Evolutionary conservation across 306 rosid genomes (phyloP).

Genomic region (Medicago lupulina): DNA sequence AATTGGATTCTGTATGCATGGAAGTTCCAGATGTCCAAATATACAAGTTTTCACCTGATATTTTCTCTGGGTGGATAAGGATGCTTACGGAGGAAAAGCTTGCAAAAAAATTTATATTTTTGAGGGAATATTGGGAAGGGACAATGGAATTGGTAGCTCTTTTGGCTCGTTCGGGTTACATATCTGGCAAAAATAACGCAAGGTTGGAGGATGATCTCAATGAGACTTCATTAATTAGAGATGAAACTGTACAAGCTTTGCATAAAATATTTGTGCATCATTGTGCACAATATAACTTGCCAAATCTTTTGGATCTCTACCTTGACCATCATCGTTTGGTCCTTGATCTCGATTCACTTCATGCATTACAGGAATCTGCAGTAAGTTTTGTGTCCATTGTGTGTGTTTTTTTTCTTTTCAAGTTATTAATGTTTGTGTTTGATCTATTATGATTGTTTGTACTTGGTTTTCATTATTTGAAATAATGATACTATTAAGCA

Average conservation of each 20-base stretch:
- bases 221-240: slow-evolving; percentile 52
- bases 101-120: slow-evolving; percentile 71
- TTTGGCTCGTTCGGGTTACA: slow-evolving; percentile 82
- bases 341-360: slow-evolving; percentile 65
- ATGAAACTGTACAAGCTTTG: slow-evolving; percentile 64
- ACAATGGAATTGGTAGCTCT: slow-evolving; percentile 70
- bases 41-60: slow-evolving; percentile 61
- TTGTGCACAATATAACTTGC: slow-evolving; percentile 75
- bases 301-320: slow-evolving; percentile 87
- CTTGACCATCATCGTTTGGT: slow-evolving; percentile 76
- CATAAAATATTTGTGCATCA: slow-evolving; percentile 74
- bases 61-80: slow-evolving; percentile 79
- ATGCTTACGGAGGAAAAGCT: slow-evolving; percentile 79
- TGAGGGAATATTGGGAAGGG: slow-evolving; percentile 93
- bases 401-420: background rate
- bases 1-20: slow-evolving; percentile 75
- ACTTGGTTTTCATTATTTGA: slow-evolving; percentile 30
- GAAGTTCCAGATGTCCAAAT: slow-evolving; percentile 74
- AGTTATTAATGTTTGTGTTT: slow-evolving; percentile 38
- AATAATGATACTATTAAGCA: slow-evolving; percentile 27
- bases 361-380: slow-evolving; percentile 72
- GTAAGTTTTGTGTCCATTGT: slow-evolving; percentile 65
- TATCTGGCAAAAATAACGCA: slow-evolving; percentile 49
- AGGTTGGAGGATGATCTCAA: slow-evolving; percentile 52
- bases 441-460: slow-evolving; percentile 42